Conservation (phyloP, 2,329 filamentous ascomycete species). For the Aspergillus transmontanensis region DNA sequence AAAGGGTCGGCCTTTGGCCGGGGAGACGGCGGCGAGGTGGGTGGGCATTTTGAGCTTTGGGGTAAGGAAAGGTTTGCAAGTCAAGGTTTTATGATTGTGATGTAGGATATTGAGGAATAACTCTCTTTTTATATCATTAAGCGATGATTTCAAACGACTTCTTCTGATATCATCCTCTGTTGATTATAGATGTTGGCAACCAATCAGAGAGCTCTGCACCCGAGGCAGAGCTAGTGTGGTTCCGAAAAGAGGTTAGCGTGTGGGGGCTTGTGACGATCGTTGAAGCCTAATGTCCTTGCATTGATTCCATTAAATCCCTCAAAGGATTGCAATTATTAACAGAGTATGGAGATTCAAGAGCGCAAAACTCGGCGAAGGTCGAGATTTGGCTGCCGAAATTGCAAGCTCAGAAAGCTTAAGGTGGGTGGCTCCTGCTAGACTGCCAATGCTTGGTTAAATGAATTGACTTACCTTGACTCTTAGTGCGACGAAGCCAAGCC, state of each 20-base stretch:
- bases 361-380: conserved; percentile 37
- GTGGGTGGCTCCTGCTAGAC: conserved; percentile 29
- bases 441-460: conserved; percentile 10
- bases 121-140: too few relatives aligned
- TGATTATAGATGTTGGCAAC: conserved; percentile 6
- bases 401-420: conserved; percentile 55
- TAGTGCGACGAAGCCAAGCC: conserved; percentile 54
- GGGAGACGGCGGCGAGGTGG: conserved; percentile 46
- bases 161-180: too few relatives aligned
- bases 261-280: not conserved
- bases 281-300: not conserved
- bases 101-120: not conserved
- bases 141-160: too few relatives aligned
- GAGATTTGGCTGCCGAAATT: conserved; percentile 54
- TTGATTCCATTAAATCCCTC: not conserved
- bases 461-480: not conserved
- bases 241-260: conserved; percentile 18
- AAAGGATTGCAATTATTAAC: conserved; percentile 2
- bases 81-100: not conserved
- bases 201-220: conserved; percentile 26
- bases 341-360: not conserved
- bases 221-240: conserved; percentile 25
- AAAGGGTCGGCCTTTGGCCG: conserved; percentile 41
- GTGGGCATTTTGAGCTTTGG: conserved; percentile 30
- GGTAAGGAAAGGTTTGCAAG: not conserved